Evolutionary conservation across 2,329 filamentous ascomycete genomes (phyloP), one percentile per base, ranked within the genome.

Genomic region (Penicillium sp.): DNA sequence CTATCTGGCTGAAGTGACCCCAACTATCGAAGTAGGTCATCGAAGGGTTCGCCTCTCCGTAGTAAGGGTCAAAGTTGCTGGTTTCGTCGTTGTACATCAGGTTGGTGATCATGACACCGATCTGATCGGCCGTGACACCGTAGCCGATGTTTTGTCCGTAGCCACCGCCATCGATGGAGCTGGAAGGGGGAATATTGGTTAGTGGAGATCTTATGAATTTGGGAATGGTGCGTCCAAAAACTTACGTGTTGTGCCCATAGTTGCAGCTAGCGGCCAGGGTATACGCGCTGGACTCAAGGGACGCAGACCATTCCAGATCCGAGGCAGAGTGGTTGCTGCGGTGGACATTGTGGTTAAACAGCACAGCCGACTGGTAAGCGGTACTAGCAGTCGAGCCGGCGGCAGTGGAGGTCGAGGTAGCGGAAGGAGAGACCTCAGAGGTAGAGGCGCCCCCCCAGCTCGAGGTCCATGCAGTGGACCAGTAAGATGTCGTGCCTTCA

Each of bases 141-240:
- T 83, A 82, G 59, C 87, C 91, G 43, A 97, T 83, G 77, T 97
- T 98, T 73, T 98, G 93, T 49, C 93, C 93, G 60, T 93, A 94
- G 30, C 77, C 74, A 39, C 80, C 80, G 35, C 71, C 74, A 47
- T 77, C 71, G 17, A 71, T 63, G 55, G 77, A 81, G 54, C 60
- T 65, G 43, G 38, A 35, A 41, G 16, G 26, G 7, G 21, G 9
- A 15, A 17, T 41, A 33, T 36, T 33, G 25, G 20, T 29, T 5
- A 11, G 4, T 7, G 11, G 8, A 4, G 10, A 18, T 31, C 7
- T 31, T 15, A 15, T 19, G 16, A 37, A 15, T 21, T 16, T 19
- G n/a, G 10, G 13, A 11, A 14, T 31, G 19, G 27, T 32, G 11
- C 10, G 10, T 17, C 17, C 8, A n/a, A n/a, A 29, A 31, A 73